Evolutionary conservation across 1,139 yeast species (phyloP).

Genomic region (Pneumocystis murina): DNA sequence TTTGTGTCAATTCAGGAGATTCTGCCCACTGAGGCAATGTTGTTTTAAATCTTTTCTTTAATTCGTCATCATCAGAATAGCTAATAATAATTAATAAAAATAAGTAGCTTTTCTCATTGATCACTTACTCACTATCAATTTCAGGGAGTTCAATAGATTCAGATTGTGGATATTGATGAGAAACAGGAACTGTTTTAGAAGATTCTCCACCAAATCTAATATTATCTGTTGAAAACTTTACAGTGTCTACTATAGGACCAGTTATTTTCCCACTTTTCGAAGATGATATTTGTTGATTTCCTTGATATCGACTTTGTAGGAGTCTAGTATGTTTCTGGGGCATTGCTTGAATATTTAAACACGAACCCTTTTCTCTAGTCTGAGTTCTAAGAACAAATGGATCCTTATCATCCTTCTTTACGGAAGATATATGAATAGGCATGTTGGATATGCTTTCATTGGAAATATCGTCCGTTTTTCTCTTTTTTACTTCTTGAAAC

Average conservation of each 20-base stretch:
- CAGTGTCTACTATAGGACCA: conserved; percentile 23
- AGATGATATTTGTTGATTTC: conserved; percentile 1
- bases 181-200: not conserved
- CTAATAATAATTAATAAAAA: not conserved
- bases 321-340: not conserved
- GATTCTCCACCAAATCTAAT: conserved; percentile 20
- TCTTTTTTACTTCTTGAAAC: not conserved
- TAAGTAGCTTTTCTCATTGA: conserved; percentile 9
- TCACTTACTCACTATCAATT: conserved; percentile 27
- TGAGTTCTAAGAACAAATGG: conserved; percentile 14
- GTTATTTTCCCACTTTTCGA: conserved; percentile 19
- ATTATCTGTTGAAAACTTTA: conserved; percentile 25
- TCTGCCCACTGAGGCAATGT: conserved; percentile 60
- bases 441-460: not conserved
- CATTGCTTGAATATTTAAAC: conserved; percentile 7
- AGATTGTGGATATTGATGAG: not conserved
- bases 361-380: conserved; percentile 25
- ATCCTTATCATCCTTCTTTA: not conserved
- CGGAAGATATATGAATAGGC: not conserved
- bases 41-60: conserved; percentile 38
- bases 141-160: conserved; percentile 28
- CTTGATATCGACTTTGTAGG: conserved; percentile 1
- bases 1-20: conserved; percentile 42
- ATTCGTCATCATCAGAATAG: conserved; percentile 31
- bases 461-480: not conserved